Base-by-base conservation (phyloP, 2,329 filamentous ascomycete species). In the Conoideocrella luteorostrata region DNA sequence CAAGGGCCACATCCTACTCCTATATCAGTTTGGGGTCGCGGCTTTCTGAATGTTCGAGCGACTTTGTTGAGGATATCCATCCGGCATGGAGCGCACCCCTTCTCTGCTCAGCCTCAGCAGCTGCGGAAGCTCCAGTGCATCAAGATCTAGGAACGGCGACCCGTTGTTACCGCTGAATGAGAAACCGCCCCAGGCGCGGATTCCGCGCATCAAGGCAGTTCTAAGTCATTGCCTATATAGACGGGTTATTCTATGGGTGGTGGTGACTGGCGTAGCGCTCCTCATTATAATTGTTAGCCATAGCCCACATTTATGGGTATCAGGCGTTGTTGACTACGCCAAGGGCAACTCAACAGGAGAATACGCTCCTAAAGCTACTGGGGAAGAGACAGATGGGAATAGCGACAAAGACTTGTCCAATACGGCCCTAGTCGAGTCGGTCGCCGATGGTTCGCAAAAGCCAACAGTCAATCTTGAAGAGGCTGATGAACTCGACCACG, bases 161-260 rank as follows among this genome's bases (percentile, higher is more conserved):
- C 54, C 58, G 20, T 41, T 67, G 33, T 46, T 67, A 13, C 64
- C 64, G 2, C 60, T 59, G 43, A 53, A 58, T 7, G 57, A 56
- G 24, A 56, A 55, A 33, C 53, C 58, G 4, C 50, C 53, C 11
- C 58, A 65, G 39, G 64, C 66, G 49, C 57, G 64, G 15, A 64
- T 59, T 43, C 57, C 72, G 39, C 60, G 68, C 43, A 55, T 74
- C 18, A 68, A 66, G 47, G 60, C 69, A 6, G 50, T 78, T 11
- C 55, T 78, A n/a, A 63, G 72, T 12, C 69, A 75, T 52, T 75
- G 69, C 51, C 61, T 77, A 28, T 77, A 77, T 52, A 67, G 73
- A 32, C 66, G 75, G 43, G 64, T 78, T 17, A 57, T 77, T 34
- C 59, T 75, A 55, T 78, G 75, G 74, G 63, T 62, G 5, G 47